phyloP scores from a whole-genome alignment of 2,329 filamentous ascomycete genomes.

The Drechslera avenae region DNA sequence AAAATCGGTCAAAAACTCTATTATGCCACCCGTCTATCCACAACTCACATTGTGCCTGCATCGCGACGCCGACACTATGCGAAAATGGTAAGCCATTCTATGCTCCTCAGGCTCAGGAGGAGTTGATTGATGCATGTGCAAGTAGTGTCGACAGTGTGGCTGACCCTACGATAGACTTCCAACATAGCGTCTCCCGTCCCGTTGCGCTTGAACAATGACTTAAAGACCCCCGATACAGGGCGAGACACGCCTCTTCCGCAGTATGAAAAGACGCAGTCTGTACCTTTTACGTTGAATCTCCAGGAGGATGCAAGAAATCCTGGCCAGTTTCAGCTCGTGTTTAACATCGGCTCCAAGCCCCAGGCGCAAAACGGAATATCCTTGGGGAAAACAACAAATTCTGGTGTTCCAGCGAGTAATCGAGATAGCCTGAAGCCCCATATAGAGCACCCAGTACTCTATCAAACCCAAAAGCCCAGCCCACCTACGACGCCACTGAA shows the following conservation, averaged over 20 bases:
- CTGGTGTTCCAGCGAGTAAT: conserved; percentile 18
- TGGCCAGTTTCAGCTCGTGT: conserved; percentile 40
- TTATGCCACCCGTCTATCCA: conserved; percentile 12
- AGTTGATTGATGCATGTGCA: too few relatives aligned
- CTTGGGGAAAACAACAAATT: conserved; percentile 11
- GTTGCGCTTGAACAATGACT: conserved; percentile 21
- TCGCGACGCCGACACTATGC: conserved; percentile 6
- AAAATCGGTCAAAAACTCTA: conserved; percentile 23
- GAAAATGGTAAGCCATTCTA: conserved; percentile 27
- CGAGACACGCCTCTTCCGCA: conserved; percentile 35
- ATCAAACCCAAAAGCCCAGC: conserved; percentile 30
- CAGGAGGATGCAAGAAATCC: conserved; percentile 39
- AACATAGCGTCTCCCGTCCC: conserved; percentile 30
- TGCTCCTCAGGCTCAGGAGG: neutral
- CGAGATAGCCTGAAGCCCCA: conserved; percentile 24
- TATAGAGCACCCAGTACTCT: conserved; percentile 21
- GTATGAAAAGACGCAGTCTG: conserved; percentile 34
- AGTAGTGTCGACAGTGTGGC: neutral
- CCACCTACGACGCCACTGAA: conserved; percentile 32
- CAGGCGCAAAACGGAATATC: conserved; percentile 7
- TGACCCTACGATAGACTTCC: conserved; percentile 26
- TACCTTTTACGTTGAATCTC: conserved; percentile 38
- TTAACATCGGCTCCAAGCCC: conserved; percentile 32
- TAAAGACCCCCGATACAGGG: conserved; percentile 21
- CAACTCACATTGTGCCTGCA: conserved; percentile 22